These are phyloP conservation scores for Aspergillus coremiiformis DNA, from an alignment of 495 filamentous ascomycete species.

Conservation along the genomic window DNA sequence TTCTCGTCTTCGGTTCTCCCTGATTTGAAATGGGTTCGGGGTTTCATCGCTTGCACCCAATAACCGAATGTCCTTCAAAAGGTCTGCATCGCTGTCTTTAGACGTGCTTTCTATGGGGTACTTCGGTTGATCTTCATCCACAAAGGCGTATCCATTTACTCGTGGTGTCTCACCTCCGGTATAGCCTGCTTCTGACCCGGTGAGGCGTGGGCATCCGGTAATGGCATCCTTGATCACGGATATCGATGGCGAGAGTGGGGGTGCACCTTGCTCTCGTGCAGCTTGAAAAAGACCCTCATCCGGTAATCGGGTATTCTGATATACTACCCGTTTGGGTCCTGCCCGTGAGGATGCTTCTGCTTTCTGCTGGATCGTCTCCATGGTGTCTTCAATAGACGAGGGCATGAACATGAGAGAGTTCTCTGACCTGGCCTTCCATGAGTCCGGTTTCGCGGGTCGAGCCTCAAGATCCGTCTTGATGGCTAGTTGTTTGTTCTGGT, in stretches of 20 bases:
- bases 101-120: slow-evolving; percentile 8
- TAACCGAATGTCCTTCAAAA: slow-evolving; percentile 23
- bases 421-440: slow-evolving; percentile 63
- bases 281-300: slow-evolving; percentile 21
- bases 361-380: slow-evolving; percentile 57
- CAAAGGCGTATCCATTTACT: slow-evolving; percentile 89
- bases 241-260: slow-evolving; percentile 72
- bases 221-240: slow-evolving; percentile 84
- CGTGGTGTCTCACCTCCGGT: slow-evolving; percentile 73
- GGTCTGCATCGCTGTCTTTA: slow-evolving; percentile 5
- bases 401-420: slow-evolving; percentile 89
- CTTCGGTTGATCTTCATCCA: slow-evolving; percentile 68
- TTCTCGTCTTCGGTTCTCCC: slow-evolving; percentile 70
- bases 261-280: slow-evolving; percentile 22
- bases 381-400: slow-evolving; percentile 54
- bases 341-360: slow-evolving; percentile 65
- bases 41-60: slow-evolving; percentile 55
- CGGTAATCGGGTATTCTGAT: slow-evolving; percentile 72
- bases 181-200: slow-evolving; percentile 59
- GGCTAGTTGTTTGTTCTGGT: slow-evolving; percentile 29
- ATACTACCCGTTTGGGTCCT: slow-evolving; percentile 67
- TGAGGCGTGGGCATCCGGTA: slow-evolving; percentile 58
- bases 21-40: slow-evolving; percentile 76
- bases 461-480: slow-evolving; percentile 56
- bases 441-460: slow-evolving; percentile 69